phyloP scores from a whole-genome alignment of 2,329 filamentous ascomycete species.

The Fusarium pilosicola region DNA sequence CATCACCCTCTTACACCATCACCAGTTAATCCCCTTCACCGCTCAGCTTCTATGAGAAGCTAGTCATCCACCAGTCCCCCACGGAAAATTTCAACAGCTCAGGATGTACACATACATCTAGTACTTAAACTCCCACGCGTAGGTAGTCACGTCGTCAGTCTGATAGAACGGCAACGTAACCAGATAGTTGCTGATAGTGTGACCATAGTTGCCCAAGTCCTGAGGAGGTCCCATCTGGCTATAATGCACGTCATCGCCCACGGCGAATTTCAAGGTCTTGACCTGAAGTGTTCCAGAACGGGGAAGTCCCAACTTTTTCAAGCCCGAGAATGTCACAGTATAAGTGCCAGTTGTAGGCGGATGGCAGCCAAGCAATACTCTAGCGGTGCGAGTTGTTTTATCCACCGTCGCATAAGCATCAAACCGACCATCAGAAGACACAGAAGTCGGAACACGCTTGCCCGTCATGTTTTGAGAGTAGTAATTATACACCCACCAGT shows the following conservation, averaged over 20 bases:
- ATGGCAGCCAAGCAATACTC: background rate
- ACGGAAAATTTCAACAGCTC: background rate
- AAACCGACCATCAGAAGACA: background rate
- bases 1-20: too few species aligned
- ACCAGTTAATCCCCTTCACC: background rate
- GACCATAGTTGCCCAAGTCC: background rate
- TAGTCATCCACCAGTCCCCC: background rate
- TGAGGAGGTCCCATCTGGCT: background rate
- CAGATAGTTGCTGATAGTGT: background rate
- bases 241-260: background rate
- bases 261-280: background rate
- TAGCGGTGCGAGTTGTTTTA: background rate
- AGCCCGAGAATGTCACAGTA: background rate
- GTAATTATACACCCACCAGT: background rate
- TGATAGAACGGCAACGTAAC: background rate
- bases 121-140: background rate
- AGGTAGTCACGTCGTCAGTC: background rate
- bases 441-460: background rate
- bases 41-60: rapidly evolving
- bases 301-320: background rate
- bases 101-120: background rate
- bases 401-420: background rate
- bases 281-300: background rate
- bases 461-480: background rate
- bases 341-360: background rate